Evolutionary conservation across 177 flowering plant species (phyloP).

Genomic region (Vitis hybrid): DNA sequence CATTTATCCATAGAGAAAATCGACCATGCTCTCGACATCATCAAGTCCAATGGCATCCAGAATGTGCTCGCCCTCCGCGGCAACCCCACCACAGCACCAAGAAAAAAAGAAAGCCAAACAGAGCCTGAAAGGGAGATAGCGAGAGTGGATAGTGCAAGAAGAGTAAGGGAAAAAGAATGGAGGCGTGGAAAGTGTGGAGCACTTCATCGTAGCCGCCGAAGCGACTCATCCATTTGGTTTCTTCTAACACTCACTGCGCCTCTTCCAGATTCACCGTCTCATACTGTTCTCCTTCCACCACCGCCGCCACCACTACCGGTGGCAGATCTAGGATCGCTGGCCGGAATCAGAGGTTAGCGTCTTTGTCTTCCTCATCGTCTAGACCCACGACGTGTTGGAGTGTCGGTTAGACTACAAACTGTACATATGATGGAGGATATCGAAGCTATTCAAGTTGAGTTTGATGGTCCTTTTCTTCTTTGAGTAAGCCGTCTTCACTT

Average conservation of each 20-base stretch:
- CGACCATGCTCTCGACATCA: no score
- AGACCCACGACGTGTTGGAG: no score
- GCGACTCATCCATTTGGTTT: slow-evolving; percentile 23
- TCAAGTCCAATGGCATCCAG: no score
- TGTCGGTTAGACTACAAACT: slow-evolving; percentile 48
- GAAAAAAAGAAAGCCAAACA: background rate
- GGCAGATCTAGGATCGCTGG: background rate
- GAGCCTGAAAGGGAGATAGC: background rate
- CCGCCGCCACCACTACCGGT: slow-evolving; percentile 22
- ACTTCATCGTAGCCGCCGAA: slow-evolving; percentile 21
- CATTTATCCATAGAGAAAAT: no score
- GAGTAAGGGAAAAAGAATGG: slow-evolving; percentile 21
- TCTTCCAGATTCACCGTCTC: slow-evolving; percentile 16
- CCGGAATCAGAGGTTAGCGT: slow-evolving; percentile 21
- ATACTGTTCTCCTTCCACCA: slow-evolving; percentile 17
- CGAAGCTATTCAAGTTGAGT: slow-evolving; percentile 30
- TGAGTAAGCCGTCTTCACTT: slow-evolving; percentile 28
- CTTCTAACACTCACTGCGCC: slow-evolving; percentile 18
- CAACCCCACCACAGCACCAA: no score
- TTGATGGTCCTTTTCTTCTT: slow-evolving; percentile 32
- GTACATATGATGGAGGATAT: slow-evolving; percentile 44
- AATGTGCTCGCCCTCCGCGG: no score
- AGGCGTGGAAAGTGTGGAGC: slow-evolving; percentile 35
- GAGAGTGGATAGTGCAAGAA: background rate
- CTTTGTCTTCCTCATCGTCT: slow-evolving; percentile 30